These are phyloP conservation scores for Flaveria brownii DNA, from an alignment of 129 eudicot species.

Conservation along the genomic window DNA sequence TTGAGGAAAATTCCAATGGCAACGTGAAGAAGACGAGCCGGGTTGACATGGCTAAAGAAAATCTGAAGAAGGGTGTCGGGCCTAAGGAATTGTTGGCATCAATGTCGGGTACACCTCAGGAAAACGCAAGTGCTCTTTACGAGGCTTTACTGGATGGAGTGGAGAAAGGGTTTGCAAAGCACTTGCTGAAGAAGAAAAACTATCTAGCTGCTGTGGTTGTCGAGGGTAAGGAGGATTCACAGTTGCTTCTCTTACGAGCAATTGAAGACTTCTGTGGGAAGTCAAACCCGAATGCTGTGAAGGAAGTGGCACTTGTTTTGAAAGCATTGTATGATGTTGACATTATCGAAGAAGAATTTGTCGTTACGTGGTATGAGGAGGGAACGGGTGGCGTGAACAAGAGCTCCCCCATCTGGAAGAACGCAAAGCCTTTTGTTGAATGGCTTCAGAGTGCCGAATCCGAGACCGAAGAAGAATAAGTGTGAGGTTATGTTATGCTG, in stretches of 20 bases:
- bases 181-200: slow-evolving; percentile 15
- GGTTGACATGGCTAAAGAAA: slow-evolving; percentile 38
- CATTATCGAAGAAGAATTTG: slow-evolving; percentile 4
- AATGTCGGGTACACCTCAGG: slow-evolving; percentile 6
- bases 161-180: slow-evolving; percentile 19
- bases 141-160: slow-evolving; percentile 16
- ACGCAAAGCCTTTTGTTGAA: slow-evolving; percentile 19
- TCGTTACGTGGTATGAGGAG: slow-evolving; percentile 16
- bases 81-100: slow-evolving; percentile 12
- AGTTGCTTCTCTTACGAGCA: slow-evolving; percentile 11
- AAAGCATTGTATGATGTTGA: slow-evolving; percentile 19
- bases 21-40: slow-evolving; percentile 25
- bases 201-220: slow-evolving; percentile 1
- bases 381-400: background rate
- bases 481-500: slow-evolving; percentile 10
- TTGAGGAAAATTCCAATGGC: slow-evolving; percentile 26
- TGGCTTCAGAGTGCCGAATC: slow-evolving; percentile 26
- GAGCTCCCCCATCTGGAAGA: slow-evolving; percentile 5
- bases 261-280: slow-evolving; percentile 12
- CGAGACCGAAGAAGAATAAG: slow-evolving; percentile 20
- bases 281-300: slow-evolving; percentile 13
- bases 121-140: slow-evolving; percentile 2
- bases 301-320: slow-evolving; percentile 18
- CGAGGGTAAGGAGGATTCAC: slow-evolving; percentile 11
- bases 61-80: slow-evolving; percentile 36